phyloP scores from a whole-genome alignment of 2,329 filamentous ascomycete species.

The Botrytis galanthina region DNA sequence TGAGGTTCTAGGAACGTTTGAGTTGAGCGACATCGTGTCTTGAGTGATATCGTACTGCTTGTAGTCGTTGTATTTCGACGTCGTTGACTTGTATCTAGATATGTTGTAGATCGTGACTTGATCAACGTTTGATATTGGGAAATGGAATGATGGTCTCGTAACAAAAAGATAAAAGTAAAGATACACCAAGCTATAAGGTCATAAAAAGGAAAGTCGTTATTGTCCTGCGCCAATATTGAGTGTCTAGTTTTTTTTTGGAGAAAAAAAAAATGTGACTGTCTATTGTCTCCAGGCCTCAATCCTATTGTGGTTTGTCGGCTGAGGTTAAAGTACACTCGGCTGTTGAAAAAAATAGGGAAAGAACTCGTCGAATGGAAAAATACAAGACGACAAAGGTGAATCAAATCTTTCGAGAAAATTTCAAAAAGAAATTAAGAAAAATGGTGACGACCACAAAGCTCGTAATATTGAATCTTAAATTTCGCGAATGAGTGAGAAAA shows the following conservation, averaged over 20 bases:
- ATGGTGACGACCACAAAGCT: slow-evolving; percentile 12
- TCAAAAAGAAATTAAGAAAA: slow-evolving; percentile 5
- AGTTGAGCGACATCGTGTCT: slow-evolving; percentile 11
- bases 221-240: not conserved
- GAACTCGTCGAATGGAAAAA: slow-evolving; percentile 8
- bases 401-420: slow-evolving; percentile 16
- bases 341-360: slow-evolving; percentile 11
- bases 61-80: not conserved
- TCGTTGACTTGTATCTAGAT: slow-evolving; percentile 14
- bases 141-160: slow-evolving; percentile 6
- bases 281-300: slow-evolving; percentile 16
- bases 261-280: not conserved
- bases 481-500: slow-evolving; percentile 21
- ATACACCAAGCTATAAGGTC: slow-evolving; percentile 20
- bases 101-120: slow-evolving; percentile 14
- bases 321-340: slow-evolving; percentile 11
- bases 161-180: slow-evolving; percentile 15
- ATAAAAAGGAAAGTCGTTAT: slow-evolving; percentile 16
- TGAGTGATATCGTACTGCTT: not conserved
- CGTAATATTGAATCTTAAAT: slow-evolving; percentile 20
- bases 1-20: slow-evolving; percentile 26
- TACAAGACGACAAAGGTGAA: slow-evolving; percentile 15
- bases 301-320: slow-evolving; percentile 17
- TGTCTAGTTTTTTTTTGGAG: not conserved
- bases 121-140: not conserved